phyloP scores from a whole-genome alignment of 768 basidiomycete species.

The Saitozyma sp. region DNA sequence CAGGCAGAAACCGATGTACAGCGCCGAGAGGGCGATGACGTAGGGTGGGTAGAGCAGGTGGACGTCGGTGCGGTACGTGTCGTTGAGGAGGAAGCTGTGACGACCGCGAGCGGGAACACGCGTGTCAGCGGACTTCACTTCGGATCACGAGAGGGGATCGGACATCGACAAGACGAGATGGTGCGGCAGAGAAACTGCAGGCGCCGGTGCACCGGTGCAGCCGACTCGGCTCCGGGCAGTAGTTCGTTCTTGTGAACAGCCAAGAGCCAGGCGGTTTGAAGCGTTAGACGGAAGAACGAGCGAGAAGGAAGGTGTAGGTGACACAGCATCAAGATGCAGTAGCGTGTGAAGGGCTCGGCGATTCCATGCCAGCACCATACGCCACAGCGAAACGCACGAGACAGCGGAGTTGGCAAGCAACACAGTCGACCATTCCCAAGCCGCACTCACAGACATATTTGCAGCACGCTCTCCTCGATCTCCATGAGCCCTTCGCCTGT shows the following conservation, averaged over 20 bases:
- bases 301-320: not conserved
- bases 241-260: too few species aligned
- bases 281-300: not conserved
- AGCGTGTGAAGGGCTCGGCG: not conserved
- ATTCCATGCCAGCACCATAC: too few species aligned
- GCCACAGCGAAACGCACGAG: too few species aligned
- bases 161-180: not conserved
- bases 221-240: too few species aligned
- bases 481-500: slow-evolving; percentile 49
- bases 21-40: slow-evolving; percentile 84
- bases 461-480: slow-evolving; percentile 63
- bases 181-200: not conserved
- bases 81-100: slow-evolving; percentile 89
- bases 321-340: not conserved
- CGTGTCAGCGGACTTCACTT: too few species aligned
- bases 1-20: slow-evolving; percentile 82
- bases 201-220: too few species aligned
- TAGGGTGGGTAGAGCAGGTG: slow-evolving; percentile 95
- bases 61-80: slow-evolving; percentile 88
- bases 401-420: too few species aligned
- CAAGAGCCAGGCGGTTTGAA: too few species aligned
- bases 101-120: not conserved
- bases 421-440: too few species aligned
- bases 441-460: slow-evolving; percentile 78
- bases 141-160: not conserved